Percentiles rank a stretch among this genome's conserved stretches.
phyloP scores from a whole-genome alignment of 2,329 filamentous ascomycete species.

The Fusarium sp. region DNA sequence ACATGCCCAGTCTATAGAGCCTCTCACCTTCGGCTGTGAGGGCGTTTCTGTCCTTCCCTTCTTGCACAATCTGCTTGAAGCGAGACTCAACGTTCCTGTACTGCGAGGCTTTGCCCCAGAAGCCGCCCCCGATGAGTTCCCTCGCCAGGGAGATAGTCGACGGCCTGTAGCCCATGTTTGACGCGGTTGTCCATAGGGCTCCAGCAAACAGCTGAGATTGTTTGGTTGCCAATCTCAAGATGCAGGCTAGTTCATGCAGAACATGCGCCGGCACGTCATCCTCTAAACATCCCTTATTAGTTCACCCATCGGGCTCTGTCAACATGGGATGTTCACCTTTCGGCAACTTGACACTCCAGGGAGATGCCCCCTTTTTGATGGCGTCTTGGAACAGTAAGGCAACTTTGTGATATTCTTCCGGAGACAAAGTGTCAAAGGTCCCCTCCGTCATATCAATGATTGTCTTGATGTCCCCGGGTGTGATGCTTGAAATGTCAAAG shows the following conservation, averaged over 20 bases:
- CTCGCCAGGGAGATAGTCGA: conserved; percentile 48
- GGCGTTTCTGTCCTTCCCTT: conserved; percentile 50
- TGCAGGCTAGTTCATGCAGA: conserved; percentile 46
- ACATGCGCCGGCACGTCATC: conserved; percentile 29
- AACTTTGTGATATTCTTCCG: conserved; percentile 42
- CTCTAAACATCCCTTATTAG: conserved; percentile 29
- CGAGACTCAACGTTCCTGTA: conserved; percentile 40
- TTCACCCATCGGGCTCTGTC: background rate
- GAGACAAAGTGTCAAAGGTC: conserved; percentile 30
- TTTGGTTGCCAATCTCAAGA: conserved; percentile 35
- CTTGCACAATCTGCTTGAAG: conserved; percentile 47
- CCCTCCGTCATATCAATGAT: conserved; percentile 27
- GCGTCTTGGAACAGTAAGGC: conserved; percentile 38
- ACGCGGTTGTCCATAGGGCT: conserved; percentile 49
- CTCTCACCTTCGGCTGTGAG: conserved; percentile 49
- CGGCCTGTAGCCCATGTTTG: conserved; percentile 44
- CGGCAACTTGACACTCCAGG: conserved; percentile 33
- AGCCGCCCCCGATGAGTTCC: conserved; percentile 32
- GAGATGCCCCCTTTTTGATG: conserved; percentile 35
- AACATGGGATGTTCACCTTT: conserved; percentile 37
- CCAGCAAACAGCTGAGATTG: conserved; percentile 31
- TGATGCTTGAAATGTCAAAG: conserved; percentile 40
- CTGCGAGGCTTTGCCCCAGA: conserved; percentile 34
- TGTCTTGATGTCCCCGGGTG: conserved; percentile 34
- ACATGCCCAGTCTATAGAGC: conserved; percentile 41